Evolutionary conservation across 805 yeast species (phyloP).

Genomic region (Myxozyma melibiosi): DNA sequence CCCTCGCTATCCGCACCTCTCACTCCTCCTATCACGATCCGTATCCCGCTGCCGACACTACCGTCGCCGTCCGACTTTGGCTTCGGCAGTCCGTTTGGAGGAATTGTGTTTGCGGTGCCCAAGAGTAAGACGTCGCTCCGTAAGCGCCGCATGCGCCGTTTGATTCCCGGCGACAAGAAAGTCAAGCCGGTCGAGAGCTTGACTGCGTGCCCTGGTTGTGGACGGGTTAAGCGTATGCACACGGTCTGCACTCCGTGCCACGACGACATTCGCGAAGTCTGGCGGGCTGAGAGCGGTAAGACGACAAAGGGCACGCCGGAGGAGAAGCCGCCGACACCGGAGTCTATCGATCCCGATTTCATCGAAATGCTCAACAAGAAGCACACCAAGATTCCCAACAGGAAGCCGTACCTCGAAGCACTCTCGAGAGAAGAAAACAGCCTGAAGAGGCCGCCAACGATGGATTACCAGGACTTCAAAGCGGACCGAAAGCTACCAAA

Average conservation of each 20-base stretch:
- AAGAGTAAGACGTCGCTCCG: slow-evolving; percentile 89
- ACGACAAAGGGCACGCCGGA: neutral
- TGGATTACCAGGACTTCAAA: slow-evolving; percentile 16
- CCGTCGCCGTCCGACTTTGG: slow-evolving; percentile 21
- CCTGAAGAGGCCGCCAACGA: slow-evolving; percentile 21
- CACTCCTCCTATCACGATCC: slow-evolving; percentile 19
- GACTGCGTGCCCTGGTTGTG: slow-evolving; percentile 94
- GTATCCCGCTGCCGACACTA: slow-evolving; percentile 25
- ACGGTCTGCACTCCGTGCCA: slow-evolving; percentile 93
- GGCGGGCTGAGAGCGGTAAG: slow-evolving; percentile 51
- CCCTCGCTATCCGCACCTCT: slow-evolving; percentile 8
- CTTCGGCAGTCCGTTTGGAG: slow-evolving; percentile 51
- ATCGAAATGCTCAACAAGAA: slow-evolving; percentile 21
- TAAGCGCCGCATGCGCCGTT: slow-evolving; percentile 79
- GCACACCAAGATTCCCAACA: slow-evolving; percentile 22
- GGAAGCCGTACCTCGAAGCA: slow-evolving; percentile 15
- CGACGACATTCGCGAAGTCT: slow-evolving; percentile 70
- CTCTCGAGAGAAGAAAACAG: slow-evolving; percentile 36
- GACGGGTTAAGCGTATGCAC: slow-evolving; percentile 86
- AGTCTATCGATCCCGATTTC: slow-evolving; percentile 25
- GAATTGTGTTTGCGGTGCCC: slow-evolving; percentile 86
- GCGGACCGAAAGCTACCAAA: neutral
- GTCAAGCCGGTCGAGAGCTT: slow-evolving; percentile 72
- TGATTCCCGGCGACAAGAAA: slow-evolving; percentile 82
- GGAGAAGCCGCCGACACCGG: slow-evolving; percentile 11